A percentile compares a stretch with the other conserved stretches of the same genome.
phyloP scores from a whole-genome alignment of 179 eudicot genomes.

The Spinacia oleracea region DNA sequence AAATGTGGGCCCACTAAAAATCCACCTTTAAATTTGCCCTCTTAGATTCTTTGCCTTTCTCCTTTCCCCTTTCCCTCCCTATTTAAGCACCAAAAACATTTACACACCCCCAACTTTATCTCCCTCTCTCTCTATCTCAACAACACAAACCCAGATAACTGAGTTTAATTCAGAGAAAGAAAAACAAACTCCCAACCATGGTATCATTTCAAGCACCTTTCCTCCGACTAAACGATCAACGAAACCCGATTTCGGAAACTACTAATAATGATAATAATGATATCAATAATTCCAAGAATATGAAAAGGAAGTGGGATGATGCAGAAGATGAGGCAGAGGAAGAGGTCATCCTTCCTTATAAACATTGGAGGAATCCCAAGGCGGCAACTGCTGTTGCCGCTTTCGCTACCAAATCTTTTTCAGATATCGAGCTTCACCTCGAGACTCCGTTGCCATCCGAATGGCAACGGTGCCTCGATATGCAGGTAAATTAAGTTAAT shows the following conservation, averaged over 20 bases:
- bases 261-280: slow-evolving; percentile 12
- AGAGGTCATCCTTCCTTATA: slow-evolving; percentile 29
- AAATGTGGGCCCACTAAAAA: slow-evolving; percentile 39
- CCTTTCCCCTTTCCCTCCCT: slow-evolving; percentile 18
- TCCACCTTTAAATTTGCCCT: slow-evolving; percentile 46
- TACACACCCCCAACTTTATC: slow-evolving; percentile 7
- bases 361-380: slow-evolving; percentile 35
- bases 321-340: slow-evolving; percentile 19
- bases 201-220: slow-evolving; percentile 43
- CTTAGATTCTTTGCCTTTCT: slow-evolving; percentile 52
- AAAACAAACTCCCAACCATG: slow-evolving; percentile 21
- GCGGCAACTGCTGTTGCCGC: background rate
- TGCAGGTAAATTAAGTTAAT: slow-evolving; percentile 72
- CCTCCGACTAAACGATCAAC: slow-evolving; percentile 26
- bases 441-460: slow-evolving; percentile 64
- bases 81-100: slow-evolving; percentile 25
- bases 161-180: slow-evolving; percentile 10
- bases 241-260: slow-evolving; percentile 6
- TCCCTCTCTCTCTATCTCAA: slow-evolving; percentile 23
- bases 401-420: slow-evolving; percentile 22
- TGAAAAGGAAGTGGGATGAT: slow-evolving; percentile 29
- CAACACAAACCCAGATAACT: background rate
- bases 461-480: slow-evolving; percentile 85
- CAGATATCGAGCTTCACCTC: slow-evolving; percentile 42
- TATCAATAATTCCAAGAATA: slow-evolving; percentile 27